Conservation (phyloP, 805 yeast species). For the Cephaloascus fragrans region DNA sequence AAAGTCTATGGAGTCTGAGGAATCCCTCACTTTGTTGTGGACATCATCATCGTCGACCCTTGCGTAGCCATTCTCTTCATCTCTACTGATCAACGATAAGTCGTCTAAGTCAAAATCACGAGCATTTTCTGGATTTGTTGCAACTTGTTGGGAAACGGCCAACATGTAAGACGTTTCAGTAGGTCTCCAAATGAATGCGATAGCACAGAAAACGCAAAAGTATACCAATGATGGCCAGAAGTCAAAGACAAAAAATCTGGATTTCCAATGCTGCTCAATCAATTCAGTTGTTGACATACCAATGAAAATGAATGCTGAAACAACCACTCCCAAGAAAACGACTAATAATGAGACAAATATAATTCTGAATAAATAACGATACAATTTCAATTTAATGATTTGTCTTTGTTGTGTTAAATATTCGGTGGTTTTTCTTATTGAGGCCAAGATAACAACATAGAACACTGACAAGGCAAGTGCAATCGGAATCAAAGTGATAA, state of each 20-base stretch:
- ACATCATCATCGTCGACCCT: background rate
- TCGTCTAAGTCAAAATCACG: conserved; percentile 54
- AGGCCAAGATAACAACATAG: conserved; percentile 64
- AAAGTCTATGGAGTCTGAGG: conserved; percentile 13
- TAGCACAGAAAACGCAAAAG: conserved; percentile 70
- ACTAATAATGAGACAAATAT: conserved; percentile 65
- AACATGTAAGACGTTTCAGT: conserved; percentile 90
- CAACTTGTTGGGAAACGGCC: conserved; percentile 89
- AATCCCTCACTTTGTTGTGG: conserved; percentile 13
- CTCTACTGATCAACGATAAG: conserved; percentile 40
- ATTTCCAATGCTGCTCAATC: conserved; percentile 86
- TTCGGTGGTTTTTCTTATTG: conserved; percentile 67
- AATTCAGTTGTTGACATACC: conserved; percentile 69
- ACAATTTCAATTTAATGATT: conserved; percentile 81
- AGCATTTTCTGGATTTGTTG: conserved; percentile 67
- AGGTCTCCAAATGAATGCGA: conserved; percentile 95
- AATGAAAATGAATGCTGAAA: conserved; percentile 61
- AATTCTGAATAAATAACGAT: conserved; percentile 65
- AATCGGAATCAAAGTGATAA: conserved; percentile 63
- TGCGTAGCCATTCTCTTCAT: conserved; percentile 15
- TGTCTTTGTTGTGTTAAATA: conserved; percentile 79
- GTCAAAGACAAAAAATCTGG: conserved; percentile 77
- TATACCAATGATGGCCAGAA: conserved; percentile 94
- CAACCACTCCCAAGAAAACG: conserved; percentile 58
- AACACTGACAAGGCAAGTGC: conserved; percentile 59